These are phyloP conservation scores for Populus euphratica DNA, from an alignment of 345 rosid species.

Conservation along the genomic window DNA sequence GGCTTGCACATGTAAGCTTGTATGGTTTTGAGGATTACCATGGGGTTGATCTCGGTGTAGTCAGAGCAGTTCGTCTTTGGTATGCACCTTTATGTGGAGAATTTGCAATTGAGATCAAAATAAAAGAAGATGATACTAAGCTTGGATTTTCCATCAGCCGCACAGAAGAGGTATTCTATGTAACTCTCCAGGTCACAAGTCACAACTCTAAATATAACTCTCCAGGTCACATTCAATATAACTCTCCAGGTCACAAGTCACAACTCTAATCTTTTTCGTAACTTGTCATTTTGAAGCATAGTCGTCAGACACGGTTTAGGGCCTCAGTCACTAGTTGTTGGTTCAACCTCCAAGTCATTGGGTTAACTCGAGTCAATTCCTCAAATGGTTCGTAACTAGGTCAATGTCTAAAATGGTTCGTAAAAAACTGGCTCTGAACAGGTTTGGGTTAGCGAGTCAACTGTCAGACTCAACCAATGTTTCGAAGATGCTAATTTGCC, in stretches of 20 bases:
- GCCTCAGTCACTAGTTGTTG: too few relatives aligned
- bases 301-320: too few relatives aligned
- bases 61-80: slow-evolving; percentile 93
- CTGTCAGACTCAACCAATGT: neutral
- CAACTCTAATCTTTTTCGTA: neutral
- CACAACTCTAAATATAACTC: neutral
- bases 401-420: too few relatives aligned
- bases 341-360: too few relatives aligned
- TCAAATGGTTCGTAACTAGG: too few relatives aligned
- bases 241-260: neutral
- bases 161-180: slow-evolving; percentile 71
- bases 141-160: slow-evolving; percentile 98
- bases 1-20: slow-evolving; percentile 66
- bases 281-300: too few relatives aligned
- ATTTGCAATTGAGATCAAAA: slow-evolving; percentile 59
- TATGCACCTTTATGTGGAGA: slow-evolving; percentile 74
- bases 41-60: slow-evolving; percentile 94
- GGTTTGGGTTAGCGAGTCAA: too few relatives aligned
- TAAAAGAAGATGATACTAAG: slow-evolving; percentile 67
- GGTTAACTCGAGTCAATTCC: too few relatives aligned
- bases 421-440: too few relatives aligned
- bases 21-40: slow-evolving; percentile 99
- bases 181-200: neutral
- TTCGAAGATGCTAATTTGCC: neutral
- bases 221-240: neutral